A percentile compares a stretch with the other conserved stretches of the same genome.
Evolutionary conservation across 208 protist genomes (phyloP).

Genomic region (Lotmaria passim): DNA sequence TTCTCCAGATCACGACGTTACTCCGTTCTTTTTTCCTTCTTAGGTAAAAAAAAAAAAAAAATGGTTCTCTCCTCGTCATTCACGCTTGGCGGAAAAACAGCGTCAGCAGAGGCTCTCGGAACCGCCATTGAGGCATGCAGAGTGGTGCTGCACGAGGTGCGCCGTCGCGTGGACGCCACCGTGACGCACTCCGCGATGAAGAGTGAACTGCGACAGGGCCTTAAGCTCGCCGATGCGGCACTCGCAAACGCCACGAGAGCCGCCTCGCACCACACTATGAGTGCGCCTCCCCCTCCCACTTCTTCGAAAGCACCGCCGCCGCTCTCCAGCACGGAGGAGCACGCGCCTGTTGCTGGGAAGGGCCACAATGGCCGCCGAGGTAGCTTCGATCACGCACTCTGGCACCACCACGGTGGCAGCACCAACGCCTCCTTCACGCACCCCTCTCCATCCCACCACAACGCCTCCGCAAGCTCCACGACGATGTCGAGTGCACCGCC

Average conservation of each 20-base stretch:
- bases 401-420: background rate
- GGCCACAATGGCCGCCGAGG: background rate
- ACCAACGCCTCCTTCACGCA: background rate
- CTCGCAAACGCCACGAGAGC: constrained; percentile 14
- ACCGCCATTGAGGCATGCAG: constrained; percentile 27
- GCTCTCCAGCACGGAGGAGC: constrained; percentile 12
- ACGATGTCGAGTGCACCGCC: background rate
- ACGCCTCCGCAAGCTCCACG: background rate
- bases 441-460: background rate
- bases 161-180: constrained; percentile 28
- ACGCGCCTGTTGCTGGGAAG: background rate
- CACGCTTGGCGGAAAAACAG: constrained; percentile 5
- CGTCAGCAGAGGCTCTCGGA: constrained; percentile 13
- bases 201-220: constrained; percentile 40
- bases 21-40: background rate
- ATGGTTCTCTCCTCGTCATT: constrained; percentile 12
- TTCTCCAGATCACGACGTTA: background rate
- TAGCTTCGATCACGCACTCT: background rate
- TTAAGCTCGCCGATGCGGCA: constrained; percentile 31
- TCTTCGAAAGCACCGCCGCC: too few species aligned
- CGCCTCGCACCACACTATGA: background rate
- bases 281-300: background rate
- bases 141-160: constrained; percentile 31
- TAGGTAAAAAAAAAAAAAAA: too few species aligned
- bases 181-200: constrained; percentile 25